Percentiles rank a stretch among this genome's conserved stretches.
phyloP scores from a whole-genome alignment of 2,329 filamentous ascomycete species.

The Gnomoniopsis smithogilvyi region DNA sequence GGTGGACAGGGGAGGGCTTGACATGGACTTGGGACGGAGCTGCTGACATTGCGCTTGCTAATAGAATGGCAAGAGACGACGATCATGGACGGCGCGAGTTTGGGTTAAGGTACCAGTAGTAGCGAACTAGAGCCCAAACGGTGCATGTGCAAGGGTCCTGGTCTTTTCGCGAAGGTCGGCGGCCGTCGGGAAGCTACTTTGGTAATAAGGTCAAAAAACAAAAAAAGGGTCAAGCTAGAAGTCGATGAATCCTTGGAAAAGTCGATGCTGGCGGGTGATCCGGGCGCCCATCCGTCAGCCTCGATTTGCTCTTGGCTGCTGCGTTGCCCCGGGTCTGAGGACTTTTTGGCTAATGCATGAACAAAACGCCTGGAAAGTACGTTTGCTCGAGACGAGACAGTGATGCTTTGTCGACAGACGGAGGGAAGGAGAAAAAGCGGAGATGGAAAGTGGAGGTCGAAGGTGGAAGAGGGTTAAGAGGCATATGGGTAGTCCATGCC shows the following conservation, averaged over 20 bases:
- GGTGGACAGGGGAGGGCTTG: slow-evolving; percentile 29
- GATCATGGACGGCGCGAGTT: slow-evolving; percentile 25
- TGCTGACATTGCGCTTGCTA: slow-evolving; percentile 37
- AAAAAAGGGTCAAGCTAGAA: not conserved
- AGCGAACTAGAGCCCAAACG: slow-evolving; percentile 5
- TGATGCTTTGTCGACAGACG: not conserved
- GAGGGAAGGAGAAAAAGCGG: not conserved
- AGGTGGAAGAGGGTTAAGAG: not conserved
- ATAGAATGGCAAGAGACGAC: slow-evolving; percentile 22
- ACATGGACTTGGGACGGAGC: slow-evolving; percentile 29
- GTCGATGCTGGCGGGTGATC: slow-evolving; percentile 1
- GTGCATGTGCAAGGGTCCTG: slow-evolving; percentile 7
- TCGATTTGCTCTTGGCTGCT: not conserved
- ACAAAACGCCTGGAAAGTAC: too few relatives aligned
- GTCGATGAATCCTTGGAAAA: not conserved
- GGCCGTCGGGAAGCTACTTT: not conserved
- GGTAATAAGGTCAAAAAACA: too few relatives aligned
- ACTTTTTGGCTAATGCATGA: too few relatives aligned
- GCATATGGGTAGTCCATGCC: too few relatives aligned
- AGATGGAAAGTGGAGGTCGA: not conserved
- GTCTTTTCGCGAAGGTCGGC: not conserved
- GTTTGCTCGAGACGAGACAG: too few relatives aligned
- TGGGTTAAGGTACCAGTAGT: not conserved
- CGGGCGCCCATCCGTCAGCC: not conserved
- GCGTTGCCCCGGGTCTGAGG: not conserved